phyloP scores from a whole-genome alignment of 345 rosid genomes.

The Clausena lansium region DNA sequence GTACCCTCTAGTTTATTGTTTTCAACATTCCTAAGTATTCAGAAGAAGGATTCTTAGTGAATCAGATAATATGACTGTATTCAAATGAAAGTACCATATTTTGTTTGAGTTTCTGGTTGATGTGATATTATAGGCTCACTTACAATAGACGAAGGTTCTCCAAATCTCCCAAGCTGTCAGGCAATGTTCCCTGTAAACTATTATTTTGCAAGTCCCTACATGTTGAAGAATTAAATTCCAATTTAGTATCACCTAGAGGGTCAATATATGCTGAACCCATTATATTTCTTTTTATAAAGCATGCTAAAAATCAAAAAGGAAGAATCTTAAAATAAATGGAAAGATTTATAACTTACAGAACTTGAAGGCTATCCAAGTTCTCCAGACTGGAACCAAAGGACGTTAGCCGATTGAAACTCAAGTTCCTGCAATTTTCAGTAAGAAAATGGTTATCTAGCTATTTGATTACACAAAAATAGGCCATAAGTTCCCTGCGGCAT shows the following conservation, averaged over 20 bases:
- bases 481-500: constrained; percentile 14
- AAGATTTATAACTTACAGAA: constrained; percentile 57
- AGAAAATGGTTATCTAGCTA: constrained; percentile 5
- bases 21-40: constrained; percentile 64
- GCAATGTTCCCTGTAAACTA: constrained; percentile 70
- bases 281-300: neutral
- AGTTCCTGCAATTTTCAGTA: constrained; percentile 51
- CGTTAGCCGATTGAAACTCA: constrained; percentile 76
- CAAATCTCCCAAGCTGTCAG: constrained; percentile 68
- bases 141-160: constrained; percentile 72
- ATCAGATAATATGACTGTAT: neutral
- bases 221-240: constrained; percentile 2
- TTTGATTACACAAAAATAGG: neutral
- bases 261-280: neutral
- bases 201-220: constrained; percentile 85
- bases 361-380: constrained; percentile 60
- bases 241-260: neutral
- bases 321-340: neutral
- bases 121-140: constrained; percentile 27
- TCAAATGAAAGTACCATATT: neutral
- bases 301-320: neutral
- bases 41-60: neutral
- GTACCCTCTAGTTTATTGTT: constrained; percentile 73
- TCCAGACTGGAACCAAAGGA: constrained; percentile 72
- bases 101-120: neutral